Evolutionary conservation across 2,329 filamentous ascomycete genomes (phyloP), one percentile per base, ranked within the genome.

Genomic region (Laburnicola sp.): DNA sequence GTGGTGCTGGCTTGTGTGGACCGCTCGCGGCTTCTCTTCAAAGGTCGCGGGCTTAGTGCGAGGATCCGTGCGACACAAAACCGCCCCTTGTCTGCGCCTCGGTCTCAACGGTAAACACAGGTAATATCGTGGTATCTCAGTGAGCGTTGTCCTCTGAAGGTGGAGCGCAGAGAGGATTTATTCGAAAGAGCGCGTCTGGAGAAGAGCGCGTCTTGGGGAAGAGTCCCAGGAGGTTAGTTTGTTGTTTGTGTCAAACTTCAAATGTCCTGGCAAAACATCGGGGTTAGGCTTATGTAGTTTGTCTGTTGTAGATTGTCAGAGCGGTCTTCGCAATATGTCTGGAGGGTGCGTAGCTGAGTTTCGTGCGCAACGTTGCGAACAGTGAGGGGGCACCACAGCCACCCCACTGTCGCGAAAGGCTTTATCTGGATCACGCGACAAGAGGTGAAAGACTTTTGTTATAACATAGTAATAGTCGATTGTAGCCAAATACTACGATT

Each of bases 1-100:
- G 60, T 60, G 44, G 61, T 51, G 56, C 45, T 62, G 51, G 56
- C 45, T 54, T 62, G 63, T 59, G 54, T 55, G 38, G 51, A 54
- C 57, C 55, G 54, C 51, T 35, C 51, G 51, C 49, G 54, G 54
- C 48, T 60, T 48, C 52, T 54, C 59, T 54, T 34, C 25, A 37
- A 45, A 23, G 43, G 36, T 61, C 58, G 58, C 57, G 52, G 56
- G 54, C 48, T 64, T 62, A 59, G 64, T 45, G 43, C 43, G 34
- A 30, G 43, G 43, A 45, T 45, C 43, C 43, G 43, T 45, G 43
- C 43, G 43, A 45, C 25, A 31, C 16, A 45, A 34, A 31, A 28
- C 22, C 42, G 23, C n/a, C n/a, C 41, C 42, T 32, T 28, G 32
- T 36, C 25, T 45, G 42, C 43, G 43, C 43, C 43, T 45, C 43